Evolutionary conservation across 1,284 basidiomycete genomes (phyloP).

Genomic region (Rhodotorula sp.): DNA sequence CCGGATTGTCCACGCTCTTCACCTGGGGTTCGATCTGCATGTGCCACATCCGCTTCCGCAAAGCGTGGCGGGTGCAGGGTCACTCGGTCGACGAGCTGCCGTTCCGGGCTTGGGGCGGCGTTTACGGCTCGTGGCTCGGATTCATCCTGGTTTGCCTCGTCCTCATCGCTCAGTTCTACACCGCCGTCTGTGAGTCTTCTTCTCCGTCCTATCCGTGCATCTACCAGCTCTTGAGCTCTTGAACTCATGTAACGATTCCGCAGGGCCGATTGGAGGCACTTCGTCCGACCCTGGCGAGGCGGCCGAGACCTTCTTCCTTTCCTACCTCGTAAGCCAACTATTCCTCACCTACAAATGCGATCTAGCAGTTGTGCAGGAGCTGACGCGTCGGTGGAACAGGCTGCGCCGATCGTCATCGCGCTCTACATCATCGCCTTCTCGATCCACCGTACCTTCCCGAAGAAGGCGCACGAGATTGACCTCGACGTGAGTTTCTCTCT

Average conservation of each 20-base stretch:
- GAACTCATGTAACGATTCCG: background rate
- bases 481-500: conserved; percentile 44
- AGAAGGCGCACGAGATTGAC: conserved; percentile 50
- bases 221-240: no score
- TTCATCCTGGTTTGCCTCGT: conserved; percentile 47
- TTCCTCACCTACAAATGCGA: background rate
- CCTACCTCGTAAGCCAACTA: conserved; percentile 47
- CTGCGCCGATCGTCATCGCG: conserved; percentile 44
- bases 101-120: conserved; percentile 53
- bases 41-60: conserved; percentile 50
- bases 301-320: conserved; percentile 54
- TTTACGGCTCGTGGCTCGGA: conserved; percentile 53
- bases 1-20: conserved; percentile 56
- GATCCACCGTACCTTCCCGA: conserved; percentile 49
- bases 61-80: conserved; percentile 54
- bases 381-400: background rate
- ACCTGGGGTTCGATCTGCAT: conserved; percentile 48
- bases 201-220: no score
- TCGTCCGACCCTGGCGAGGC: conserved; percentile 25
- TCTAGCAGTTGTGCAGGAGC: fast-evolving
- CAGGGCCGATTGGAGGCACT: conserved; percentile 48
- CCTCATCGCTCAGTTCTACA: conserved; percentile 49
- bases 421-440: conserved; percentile 48
- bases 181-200: conserved; percentile 13
- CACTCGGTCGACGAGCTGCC: conserved; percentile 55